These are phyloP conservation scores for Pseudofabraea citricarpa DNA, from an alignment of 2,329 filamentous ascomycete species.

Conservation along the genomic window DNA sequence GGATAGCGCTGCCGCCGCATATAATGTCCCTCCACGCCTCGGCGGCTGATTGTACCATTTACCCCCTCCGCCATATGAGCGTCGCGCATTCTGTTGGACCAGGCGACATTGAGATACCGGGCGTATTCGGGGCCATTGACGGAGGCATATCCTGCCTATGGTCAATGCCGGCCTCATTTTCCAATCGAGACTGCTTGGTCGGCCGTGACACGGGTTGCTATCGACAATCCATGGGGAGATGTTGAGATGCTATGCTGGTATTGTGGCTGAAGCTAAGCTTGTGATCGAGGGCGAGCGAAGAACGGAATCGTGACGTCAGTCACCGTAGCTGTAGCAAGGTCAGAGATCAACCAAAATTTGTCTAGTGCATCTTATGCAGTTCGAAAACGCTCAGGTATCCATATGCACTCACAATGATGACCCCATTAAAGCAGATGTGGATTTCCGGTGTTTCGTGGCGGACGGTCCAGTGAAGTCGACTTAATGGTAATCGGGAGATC, in stretches of 20 bases:
- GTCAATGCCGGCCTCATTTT: slow-evolving; percentile 41
- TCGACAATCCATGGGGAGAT: slow-evolving; percentile 20
- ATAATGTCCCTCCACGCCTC: slow-evolving; percentile 12
- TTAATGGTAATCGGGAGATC: not conserved
- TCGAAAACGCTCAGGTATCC: no score
- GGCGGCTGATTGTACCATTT: slow-evolving; percentile 13
- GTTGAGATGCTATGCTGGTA: no score
- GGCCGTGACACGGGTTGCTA: slow-evolving; percentile 8
- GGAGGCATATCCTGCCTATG: slow-evolving; percentile 40
- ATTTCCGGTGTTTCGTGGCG: no score
- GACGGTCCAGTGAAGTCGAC: no score
- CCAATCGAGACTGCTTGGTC: slow-evolving; percentile 4
- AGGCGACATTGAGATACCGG: slow-evolving; percentile 18
- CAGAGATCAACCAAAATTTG: no score
- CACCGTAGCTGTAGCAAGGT: not conserved
- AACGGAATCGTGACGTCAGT: slow-evolving; percentile 4
- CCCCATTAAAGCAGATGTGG: no score
- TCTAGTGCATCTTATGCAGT: no score
- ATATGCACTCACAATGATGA: no score
- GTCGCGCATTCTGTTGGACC: slow-evolving; percentile 8
- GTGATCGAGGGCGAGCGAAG: slow-evolving; percentile 1
- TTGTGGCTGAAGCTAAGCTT: slow-evolving; percentile 3
- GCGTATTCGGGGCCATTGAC: slow-evolving; percentile 28
- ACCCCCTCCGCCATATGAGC: slow-evolving; percentile 9
- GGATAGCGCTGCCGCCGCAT: slow-evolving; percentile 34